Percentiles rank a stretch among this genome's conserved stretches.
phyloP scores from a whole-genome alignment of 345 rosid genomes.

The Citrus inodora region DNA sequence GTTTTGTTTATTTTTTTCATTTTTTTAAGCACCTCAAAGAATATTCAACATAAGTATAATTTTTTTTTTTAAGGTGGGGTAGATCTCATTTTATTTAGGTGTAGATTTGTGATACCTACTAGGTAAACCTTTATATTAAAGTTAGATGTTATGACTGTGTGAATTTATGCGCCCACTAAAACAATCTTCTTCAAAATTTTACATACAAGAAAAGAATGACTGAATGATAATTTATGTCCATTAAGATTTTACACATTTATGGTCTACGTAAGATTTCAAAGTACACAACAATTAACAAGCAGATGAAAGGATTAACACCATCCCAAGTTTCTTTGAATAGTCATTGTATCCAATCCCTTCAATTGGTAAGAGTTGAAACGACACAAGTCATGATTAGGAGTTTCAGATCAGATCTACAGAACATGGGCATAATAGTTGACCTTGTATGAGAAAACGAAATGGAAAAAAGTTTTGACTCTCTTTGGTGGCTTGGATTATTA shows the following conservation, averaged over 20 bases:
- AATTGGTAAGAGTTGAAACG: background rate
- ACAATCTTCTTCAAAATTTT: too few relatives aligned
- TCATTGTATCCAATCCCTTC: background rate
- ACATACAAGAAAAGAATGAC: too few relatives aligned
- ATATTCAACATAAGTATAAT: background rate
- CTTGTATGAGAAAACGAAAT: background rate
- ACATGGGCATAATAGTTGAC: background rate
- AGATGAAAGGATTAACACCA: background rate
- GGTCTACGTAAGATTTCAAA: background rate
- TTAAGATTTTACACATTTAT: too few relatives aligned
- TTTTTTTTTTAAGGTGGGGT: too few relatives aligned
- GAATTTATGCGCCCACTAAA: too few relatives aligned
- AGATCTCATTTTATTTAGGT: background rate
- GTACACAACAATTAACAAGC: too few relatives aligned
- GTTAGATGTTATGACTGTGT: too few relatives aligned
- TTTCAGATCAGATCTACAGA: background rate
- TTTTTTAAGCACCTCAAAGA: background rate
- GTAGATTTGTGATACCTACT: too few relatives aligned
- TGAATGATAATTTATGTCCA: too few relatives aligned
- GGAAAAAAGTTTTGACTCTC: slow-evolving; percentile 13
- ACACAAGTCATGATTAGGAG: background rate
- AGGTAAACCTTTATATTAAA: too few relatives aligned
- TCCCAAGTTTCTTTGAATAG: background rate
- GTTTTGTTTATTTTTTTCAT: too few relatives aligned
- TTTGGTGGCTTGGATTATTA: slow-evolving; percentile 4